These are phyloP conservation scores for Rachicladosporium sp. DNA, from an alignment of 2,329 filamentous ascomycete species.

Conservation along the genomic window DNA sequence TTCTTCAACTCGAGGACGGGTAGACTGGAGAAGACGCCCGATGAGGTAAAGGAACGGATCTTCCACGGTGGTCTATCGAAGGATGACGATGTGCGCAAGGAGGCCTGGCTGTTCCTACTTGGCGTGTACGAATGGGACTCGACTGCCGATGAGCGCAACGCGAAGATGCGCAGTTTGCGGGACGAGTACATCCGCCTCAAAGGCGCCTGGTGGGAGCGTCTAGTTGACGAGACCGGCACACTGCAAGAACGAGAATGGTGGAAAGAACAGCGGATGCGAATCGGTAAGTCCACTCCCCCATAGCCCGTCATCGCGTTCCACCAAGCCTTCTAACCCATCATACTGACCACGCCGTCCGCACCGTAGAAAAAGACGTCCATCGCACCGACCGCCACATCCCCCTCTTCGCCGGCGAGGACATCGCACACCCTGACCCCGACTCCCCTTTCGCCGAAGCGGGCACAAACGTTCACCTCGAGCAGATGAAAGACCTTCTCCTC, in stretches of 20 bases:
- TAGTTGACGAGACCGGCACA: conserved; percentile 69
- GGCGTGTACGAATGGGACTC: conserved; percentile 92
- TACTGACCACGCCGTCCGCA: conserved; percentile 37
- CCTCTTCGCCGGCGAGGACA: conserved; percentile 94
- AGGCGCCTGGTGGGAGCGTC: conserved; percentile 88
- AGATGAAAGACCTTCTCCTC: conserved; percentile 97
- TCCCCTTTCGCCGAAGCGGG: conserved; percentile 87
- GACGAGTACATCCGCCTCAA: conserved; percentile 94
- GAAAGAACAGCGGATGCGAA: conserved; percentile 84
- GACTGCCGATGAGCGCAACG: conserved; percentile 70
- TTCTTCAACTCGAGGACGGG: conserved; percentile 74
- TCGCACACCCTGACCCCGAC: conserved; percentile 87
- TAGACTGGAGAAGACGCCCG: conserved; percentile 62
- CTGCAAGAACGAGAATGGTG: conserved; percentile 86
- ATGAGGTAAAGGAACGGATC: conserved; percentile 93
- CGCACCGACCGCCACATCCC: conserved; percentile 87
- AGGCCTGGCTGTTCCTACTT: conserved; percentile 89
- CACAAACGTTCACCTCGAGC: conserved; percentile 94
- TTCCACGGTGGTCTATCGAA: conserved; percentile 87
- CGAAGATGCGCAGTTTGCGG: conserved; percentile 68
- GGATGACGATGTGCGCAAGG: conserved; percentile 85
- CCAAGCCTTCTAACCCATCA: conserved; percentile 9
- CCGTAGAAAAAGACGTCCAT: conserved; percentile 92
- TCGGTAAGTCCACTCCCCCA: conserved; percentile 52
- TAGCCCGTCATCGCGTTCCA: conserved; percentile 6